A percentile compares a stretch with the other conserved stretches of the same genome.
Conservation (phyloP, 257 asterid genomes). For the Anisodus tanguticus region DNA sequence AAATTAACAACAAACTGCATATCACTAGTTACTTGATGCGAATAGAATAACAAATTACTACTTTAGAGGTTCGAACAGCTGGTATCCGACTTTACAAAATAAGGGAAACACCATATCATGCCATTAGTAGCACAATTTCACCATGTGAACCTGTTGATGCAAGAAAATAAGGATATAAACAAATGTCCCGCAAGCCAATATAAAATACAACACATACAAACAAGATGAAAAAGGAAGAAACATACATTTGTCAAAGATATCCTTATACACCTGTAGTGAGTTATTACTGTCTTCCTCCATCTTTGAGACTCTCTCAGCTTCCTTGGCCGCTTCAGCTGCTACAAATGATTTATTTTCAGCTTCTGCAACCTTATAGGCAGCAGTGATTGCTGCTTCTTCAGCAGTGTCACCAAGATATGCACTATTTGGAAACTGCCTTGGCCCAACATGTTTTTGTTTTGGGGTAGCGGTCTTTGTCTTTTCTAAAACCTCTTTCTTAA, state of each 20-base stretch:
- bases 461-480: constrained; percentile 40
- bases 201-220: not conserved
- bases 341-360: constrained; percentile 81
- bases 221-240: not conserved
- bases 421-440: constrained; percentile 50
- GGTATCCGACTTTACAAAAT: not conserved
- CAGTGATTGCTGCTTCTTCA: constrained; percentile 60
- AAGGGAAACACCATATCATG: constrained; percentile 36
- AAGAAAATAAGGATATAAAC: constrained; percentile 15
- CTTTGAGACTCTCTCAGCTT: constrained; percentile 69
- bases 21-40: not conserved
- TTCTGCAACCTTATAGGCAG: constrained; percentile 70
- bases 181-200: constrained; percentile 1
- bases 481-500: constrained; percentile 49
- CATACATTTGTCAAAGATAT: constrained; percentile 68
- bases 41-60: not conserved
- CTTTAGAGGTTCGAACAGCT: constrained; percentile 20
- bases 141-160: constrained; percentile 62
- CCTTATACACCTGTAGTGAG: constrained; percentile 61
- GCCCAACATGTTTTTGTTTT: constrained; percentile 48
- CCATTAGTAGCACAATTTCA: constrained; percentile 56
- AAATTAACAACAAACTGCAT: constrained; percentile 13
- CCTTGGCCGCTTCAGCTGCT: constrained; percentile 78
- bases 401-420: constrained; percentile 61
- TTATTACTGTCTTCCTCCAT: constrained; percentile 75